A percentile compares a stretch with the other conserved stretches of the same genome.
These are phyloP conservation scores for Xylariaceae sp. DNA, from an alignment of 2,329 filamentous ascomycete genomes.

Conservation along the genomic window DNA sequence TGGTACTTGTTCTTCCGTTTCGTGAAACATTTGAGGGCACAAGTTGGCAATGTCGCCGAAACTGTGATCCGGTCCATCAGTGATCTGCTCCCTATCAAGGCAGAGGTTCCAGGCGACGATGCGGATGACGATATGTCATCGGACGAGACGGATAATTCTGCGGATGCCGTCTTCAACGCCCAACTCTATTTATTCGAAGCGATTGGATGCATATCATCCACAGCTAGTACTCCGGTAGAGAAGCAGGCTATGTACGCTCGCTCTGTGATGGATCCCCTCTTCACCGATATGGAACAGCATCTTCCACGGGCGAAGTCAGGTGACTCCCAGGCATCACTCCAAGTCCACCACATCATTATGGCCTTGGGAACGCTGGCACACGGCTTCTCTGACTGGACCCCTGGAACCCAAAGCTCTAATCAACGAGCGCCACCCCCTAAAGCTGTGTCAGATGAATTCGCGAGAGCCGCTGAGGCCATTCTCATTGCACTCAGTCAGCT, in stretches of 20 bases:
- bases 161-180: constrained; percentile 84
- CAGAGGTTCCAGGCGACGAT: constrained; percentile 73
- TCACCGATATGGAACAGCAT: constrained; percentile 80
- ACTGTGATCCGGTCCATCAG: constrained; percentile 85
- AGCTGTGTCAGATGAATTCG: constrained; percentile 77
- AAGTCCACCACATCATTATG: constrained; percentile 96
- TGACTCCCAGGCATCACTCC: constrained; percentile 75
- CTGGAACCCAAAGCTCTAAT: constrained; percentile 48
- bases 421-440: constrained; percentile 50
- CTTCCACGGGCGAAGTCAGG: constrained; percentile 70
- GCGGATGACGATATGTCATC: constrained; percentile 92
- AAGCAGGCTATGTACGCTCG: constrained; percentile 85
- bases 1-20: constrained; percentile 97
- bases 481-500: constrained; percentile 81
- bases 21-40: constrained; percentile 76
- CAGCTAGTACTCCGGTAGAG: constrained; percentile 66
- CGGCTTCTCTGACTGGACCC: constrained; percentile 86
- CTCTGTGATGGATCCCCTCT: constrained; percentile 83
- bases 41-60: constrained; percentile 85
- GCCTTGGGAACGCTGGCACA: constrained; percentile 87
- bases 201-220: constrained; percentile 86
- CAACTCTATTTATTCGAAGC: constrained; percentile 94
- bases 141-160: constrained; percentile 81
- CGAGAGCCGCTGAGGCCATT: constrained; percentile 81
- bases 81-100: constrained; percentile 84